phyloP scores from a whole-genome alignment of 352 stramenopile species.

The Phytophthora fragariae region DNA sequence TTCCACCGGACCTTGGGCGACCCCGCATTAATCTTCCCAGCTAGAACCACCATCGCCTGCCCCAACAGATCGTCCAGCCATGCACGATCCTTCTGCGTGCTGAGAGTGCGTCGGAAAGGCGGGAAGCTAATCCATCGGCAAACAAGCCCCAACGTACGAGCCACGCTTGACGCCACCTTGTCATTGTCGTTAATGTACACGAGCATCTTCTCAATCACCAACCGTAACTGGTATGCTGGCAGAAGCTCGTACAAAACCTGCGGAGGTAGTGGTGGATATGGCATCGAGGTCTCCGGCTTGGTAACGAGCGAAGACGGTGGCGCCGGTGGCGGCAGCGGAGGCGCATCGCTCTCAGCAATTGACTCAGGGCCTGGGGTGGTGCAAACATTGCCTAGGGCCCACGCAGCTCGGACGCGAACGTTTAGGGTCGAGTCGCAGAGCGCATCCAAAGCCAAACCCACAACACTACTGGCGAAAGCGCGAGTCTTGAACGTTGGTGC shows the following conservation, averaged over 20 bases:
- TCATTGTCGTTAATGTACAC: constrained; percentile 88
- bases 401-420: constrained; percentile 83
- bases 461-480: constrained; percentile 70
- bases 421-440: constrained; percentile 84
- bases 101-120: constrained; percentile 53
- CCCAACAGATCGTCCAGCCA: constrained; percentile 65
- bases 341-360: constrained; percentile 22
- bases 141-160: constrained; percentile 80
- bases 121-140: constrained; percentile 84
- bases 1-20: constrained; percentile 91
- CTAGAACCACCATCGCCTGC: constrained; percentile 73
- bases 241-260: constrained; percentile 75
- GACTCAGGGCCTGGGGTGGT: constrained; percentile 78
- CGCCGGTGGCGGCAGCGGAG: constrained; percentile 18
- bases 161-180: constrained; percentile 89
- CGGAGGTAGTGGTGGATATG: constrained; percentile 20
- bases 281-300: constrained; percentile 16
- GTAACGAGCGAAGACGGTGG: constrained; percentile 22
- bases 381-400: constrained; percentile 88
- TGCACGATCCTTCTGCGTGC: constrained; percentile 37
- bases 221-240: constrained; percentile 61
- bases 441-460: constrained; percentile 68
- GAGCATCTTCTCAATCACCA: constrained; percentile 88
- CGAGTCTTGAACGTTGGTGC: constrained; percentile 80
- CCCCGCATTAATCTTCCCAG: constrained; percentile 79